Conservation (phyloP, 148 eudicot species). For the Vaccinium vitisidaea region DNA sequence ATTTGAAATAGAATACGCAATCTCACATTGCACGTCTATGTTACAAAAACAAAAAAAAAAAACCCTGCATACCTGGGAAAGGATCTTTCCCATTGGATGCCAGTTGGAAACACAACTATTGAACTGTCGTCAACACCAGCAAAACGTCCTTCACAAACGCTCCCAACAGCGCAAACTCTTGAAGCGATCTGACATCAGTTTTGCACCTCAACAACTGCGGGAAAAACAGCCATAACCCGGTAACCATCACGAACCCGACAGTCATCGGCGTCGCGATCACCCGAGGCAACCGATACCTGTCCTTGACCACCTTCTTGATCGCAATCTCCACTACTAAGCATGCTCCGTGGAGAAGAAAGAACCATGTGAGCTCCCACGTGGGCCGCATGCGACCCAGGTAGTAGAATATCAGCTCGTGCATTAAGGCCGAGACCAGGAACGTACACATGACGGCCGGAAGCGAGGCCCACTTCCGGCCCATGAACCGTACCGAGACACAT, state of each 20-base stretch:
- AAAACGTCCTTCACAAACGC: slow-evolving; percentile 24
- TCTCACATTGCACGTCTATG: no score
- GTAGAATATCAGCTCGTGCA: slow-evolving; percentile 56
- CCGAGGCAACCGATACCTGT: slow-evolving; percentile 23
- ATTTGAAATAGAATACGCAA: no score
- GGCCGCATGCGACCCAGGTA: slow-evolving; percentile 42
- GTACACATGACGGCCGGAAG: slow-evolving; percentile 28
- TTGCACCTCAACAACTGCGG: slow-evolving; percentile 40
- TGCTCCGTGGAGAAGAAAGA: slow-evolving; percentile 46
- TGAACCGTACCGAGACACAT: not conserved
- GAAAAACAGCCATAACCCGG: slow-evolving; percentile 41
- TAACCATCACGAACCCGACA: slow-evolving; percentile 29
- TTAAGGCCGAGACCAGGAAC: slow-evolving; percentile 40
- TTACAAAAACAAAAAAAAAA: no score
- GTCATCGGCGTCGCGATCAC: slow-evolving; percentile 23
- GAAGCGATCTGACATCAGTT: slow-evolving; percentile 20
- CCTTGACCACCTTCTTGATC: slow-evolving; percentile 21
- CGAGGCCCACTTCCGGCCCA: slow-evolving; percentile 32
- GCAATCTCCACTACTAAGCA: slow-evolving; percentile 37
- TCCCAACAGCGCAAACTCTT: slow-evolving; percentile 35
- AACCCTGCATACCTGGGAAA: not conserved
- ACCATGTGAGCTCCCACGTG: slow-evolving; percentile 42
- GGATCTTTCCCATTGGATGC: not conserved
- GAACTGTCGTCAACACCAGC: not conserved
- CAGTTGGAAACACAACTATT: not conserved